phyloP scores from a whole-genome alignment of 2,329 filamentous ascomycete species.

The Aspergillus carbonarius region DNA sequence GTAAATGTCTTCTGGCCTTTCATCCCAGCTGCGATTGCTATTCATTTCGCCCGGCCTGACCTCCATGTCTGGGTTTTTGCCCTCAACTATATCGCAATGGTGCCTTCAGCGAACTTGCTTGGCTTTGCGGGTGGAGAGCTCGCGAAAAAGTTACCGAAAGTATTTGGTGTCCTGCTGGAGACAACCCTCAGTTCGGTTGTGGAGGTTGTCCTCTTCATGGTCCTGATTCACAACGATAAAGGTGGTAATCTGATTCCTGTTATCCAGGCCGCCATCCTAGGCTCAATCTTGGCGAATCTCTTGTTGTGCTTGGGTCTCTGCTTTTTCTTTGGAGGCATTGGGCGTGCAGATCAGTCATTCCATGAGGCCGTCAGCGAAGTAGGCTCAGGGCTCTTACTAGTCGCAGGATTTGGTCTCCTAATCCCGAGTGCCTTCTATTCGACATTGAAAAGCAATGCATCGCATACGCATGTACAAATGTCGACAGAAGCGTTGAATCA shows the following conservation, averaged over 20 bases:
- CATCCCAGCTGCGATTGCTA: slow-evolving; percentile 69
- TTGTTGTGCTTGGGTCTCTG: slow-evolving; percentile 76
- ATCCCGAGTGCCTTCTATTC: slow-evolving; percentile 50
- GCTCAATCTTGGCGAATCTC: slow-evolving; percentile 79
- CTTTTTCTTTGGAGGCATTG: slow-evolving; percentile 74
- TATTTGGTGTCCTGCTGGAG: slow-evolving; percentile 53
- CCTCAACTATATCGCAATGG: slow-evolving; percentile 73
- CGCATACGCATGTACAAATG: slow-evolving; percentile 30
- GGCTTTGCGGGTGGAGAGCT: slow-evolving; percentile 73
- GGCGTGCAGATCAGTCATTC: slow-evolving; percentile 66
- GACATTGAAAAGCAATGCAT: slow-evolving; percentile 47
- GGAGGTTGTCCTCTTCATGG: slow-evolving; percentile 80
- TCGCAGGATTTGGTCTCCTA: slow-evolving; percentile 62
- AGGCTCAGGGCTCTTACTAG: slow-evolving; percentile 72
- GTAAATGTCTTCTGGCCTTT: slow-evolving; percentile 75
- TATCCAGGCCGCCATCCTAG: slow-evolving; percentile 79
- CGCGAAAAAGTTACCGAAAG: slow-evolving; percentile 72
- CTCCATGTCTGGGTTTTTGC: slow-evolving; percentile 65
- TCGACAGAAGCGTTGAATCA: slow-evolving; percentile 45
- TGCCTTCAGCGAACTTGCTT: slow-evolving; percentile 72
- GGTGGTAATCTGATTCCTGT: slow-evolving; percentile 57
- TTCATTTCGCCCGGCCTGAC: slow-evolving; percentile 58
- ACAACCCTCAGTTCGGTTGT: slow-evolving; percentile 69
- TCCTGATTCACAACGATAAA: slow-evolving; percentile 61
- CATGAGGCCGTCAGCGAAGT: slow-evolving; percentile 75